Evolutionary conservation across 2,329 filamentous ascomycete genomes (phyloP).

Genomic region (Dichotomopilus funicola): DNA sequence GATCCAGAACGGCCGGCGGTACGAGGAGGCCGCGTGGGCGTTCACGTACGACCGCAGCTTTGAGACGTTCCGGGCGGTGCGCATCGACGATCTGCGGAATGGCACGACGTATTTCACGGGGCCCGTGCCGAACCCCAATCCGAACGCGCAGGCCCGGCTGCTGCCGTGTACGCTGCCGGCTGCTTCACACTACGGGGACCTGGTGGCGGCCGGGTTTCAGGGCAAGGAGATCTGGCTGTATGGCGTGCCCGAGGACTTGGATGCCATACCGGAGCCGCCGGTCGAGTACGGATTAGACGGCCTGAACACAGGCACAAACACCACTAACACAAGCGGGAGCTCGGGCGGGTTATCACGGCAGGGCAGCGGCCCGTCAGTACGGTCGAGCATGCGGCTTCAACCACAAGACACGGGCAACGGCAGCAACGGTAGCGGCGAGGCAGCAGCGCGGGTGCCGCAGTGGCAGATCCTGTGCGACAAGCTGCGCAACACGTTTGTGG

Average conservation of each 20-base stretch:
- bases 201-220: constrained; percentile 68
- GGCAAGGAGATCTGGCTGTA: constrained; percentile 72
- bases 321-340: constrained; percentile 23
- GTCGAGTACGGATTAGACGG: constrained; percentile 24
- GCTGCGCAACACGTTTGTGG: constrained; percentile 62
- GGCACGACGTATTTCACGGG: constrained; percentile 76
- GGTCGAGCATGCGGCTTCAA: constrained; percentile 33
- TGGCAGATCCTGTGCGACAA: constrained; percentile 66
- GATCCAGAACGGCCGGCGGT: constrained; percentile 48
- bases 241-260: constrained; percentile 66
- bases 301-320: background rate
- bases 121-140: constrained; percentile 49
- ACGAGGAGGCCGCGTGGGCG: constrained; percentile 65
- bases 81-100: constrained; percentile 66
- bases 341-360: constrained; percentile 22
- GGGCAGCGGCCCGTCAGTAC: constrained; percentile 32
- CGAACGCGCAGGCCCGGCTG: constrained; percentile 49
- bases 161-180: constrained; percentile 64
- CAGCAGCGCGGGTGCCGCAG: constrained; percentile 44
- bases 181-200: constrained; percentile 60
- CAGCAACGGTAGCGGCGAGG: too few relatives aligned
- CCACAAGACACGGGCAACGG: constrained; percentile 28
- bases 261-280: constrained; percentile 46
- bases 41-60: constrained; percentile 73
- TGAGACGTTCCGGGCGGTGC: constrained; percentile 70